Evolutionary conservation across 345 rosid species (phyloP), one percentile per base, ranked within the genome.

Genomic region (Euphorbia peplus): DNA sequence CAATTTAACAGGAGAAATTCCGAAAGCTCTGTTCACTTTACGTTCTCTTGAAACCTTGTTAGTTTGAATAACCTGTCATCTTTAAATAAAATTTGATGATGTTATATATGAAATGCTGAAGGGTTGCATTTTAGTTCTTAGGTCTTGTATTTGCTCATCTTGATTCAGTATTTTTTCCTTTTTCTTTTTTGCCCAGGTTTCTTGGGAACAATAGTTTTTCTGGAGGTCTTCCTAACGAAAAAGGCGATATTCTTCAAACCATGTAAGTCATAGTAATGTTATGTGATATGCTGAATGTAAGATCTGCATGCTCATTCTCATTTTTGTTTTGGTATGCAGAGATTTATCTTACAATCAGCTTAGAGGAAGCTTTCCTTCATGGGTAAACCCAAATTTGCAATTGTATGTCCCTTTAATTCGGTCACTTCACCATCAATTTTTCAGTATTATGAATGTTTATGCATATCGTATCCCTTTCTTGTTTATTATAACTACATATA

Each of bases 171-270:
- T 24, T 65, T 44, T n/a, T 13, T 59, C 3, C 8, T 25, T n/a
- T n/a, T n/a, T n/a, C n/a, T n/a, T n/a, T n/a, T n/a, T 63, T 42
- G 16, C 25, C 46, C 74, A 81, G 84, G 71, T 72, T 75, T 72
- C 82, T 81, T 62, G 84, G 82, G 63, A 78, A 81, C 32, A 81
- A 81, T 35, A 77, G 79, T 70, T 69, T 81, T 24, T 41, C 75
- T 41, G 83, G 81, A 47, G 21, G 12, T 12, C 48, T 81, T 54
- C 79, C 84, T 3, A 24, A 50, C 25, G 55, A 59, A 60, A 75
- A 75, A 46, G 75, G 71, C n/a, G 37, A 42, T 65, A 37, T 0
- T 39, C 84, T 81, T 72, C 54, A 25, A 41, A 75, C 29, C 19
- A 72, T 81, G 84, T 78, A 72, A 81, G 77, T 68, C 29, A 1